Evolutionary conservation across 129 eudicot genomes (phyloP), one percentile per base, ranked within the genome.

Genomic region (Arctium minus): DNA sequence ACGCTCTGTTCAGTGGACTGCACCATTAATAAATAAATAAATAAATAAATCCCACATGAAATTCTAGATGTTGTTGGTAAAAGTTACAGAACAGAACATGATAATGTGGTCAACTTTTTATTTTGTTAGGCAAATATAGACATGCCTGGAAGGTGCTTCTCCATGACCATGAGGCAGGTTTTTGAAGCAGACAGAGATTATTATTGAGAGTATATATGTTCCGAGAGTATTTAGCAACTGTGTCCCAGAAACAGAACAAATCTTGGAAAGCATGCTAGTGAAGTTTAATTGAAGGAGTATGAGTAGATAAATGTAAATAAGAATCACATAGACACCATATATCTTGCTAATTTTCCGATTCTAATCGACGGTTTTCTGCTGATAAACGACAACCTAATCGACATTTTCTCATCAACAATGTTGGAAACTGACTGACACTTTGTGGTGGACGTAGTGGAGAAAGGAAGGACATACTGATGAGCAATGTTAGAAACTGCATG

Each of bases 1-100:
- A 33, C 77, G 15, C 80, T 73, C 76, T 71, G 67, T 35, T 87
- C 85, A 17, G 72, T 74, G 40, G 8, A 69, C 87, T 90, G 86
- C 86, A 83, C 75, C 46, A 78, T 17, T 33, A 33, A 78, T 27
- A 40, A 22, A 22, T 22, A 22, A 22, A 22, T 22, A 22, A 22
- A 22, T 22, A 22, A 22, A 3, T 36, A 50, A 31, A 72, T 27
- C 37, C 71, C 76, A 62, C 65, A 79, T 53, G 76, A 70, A 67
- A 38, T 48, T 69, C 70, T 46, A 42, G n/a, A 75, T 76, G 50
- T 50, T 11, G 48, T 42, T 42, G 50, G 9, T 44, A 44, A 44
- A 44, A 44, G 50, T 44, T 44, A 44, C 50, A 44, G 50, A 8
- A 6, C 9, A 40, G 46, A 50, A 50, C 62, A 50, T 50, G 18